Evolutionary conservation across 2,329 filamentous ascomycete genomes (phyloP).

Genomic region (Aspergillus fijiensis): DNA sequence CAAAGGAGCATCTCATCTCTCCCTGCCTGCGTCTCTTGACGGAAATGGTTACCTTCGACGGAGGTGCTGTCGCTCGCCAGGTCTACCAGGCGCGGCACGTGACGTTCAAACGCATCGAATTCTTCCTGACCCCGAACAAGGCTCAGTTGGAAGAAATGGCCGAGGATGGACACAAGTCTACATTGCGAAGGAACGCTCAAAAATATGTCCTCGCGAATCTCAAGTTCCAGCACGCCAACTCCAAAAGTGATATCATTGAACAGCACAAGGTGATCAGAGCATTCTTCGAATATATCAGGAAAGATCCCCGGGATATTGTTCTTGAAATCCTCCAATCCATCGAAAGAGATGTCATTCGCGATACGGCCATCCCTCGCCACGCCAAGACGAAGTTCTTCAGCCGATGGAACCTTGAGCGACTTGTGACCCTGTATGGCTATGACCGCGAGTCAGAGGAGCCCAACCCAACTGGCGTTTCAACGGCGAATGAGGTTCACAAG

Average conservation of each 20-base stretch:
- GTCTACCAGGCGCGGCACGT: slow-evolving; percentile 76
- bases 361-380: slow-evolving; percentile 69
- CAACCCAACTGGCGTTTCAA: slow-evolving; percentile 46
- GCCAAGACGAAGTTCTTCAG: slow-evolving; percentile 76
- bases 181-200: slow-evolving; percentile 78
- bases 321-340: slow-evolving; percentile 71
- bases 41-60: slow-evolving; percentile 83
- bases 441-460: slow-evolving; percentile 49
- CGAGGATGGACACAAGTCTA: slow-evolving; percentile 69
- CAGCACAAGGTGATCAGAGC: slow-evolving; percentile 68
- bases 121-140: slow-evolving; percentile 73
- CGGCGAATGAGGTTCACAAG: slow-evolving; percentile 69
- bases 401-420: slow-evolving; percentile 67
- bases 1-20: slow-evolving; percentile 84
- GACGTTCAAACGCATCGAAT: slow-evolving; percentile 75
- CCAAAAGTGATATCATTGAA: slow-evolving; percentile 78
- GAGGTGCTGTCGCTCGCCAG: slow-evolving; percentile 73
- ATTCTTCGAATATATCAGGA: slow-evolving; percentile 73
- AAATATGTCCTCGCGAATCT: slow-evolving; percentile 77
- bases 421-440: slow-evolving; percentile 69
- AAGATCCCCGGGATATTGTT: slow-evolving; percentile 74
- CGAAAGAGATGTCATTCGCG: slow-evolving; percentile 69
- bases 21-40: slow-evolving; percentile 82
- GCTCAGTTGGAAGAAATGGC: slow-evolving; percentile 52
- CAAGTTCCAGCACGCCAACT: slow-evolving; percentile 71